These are phyloP conservation scores for Crithidia thermophila DNA, from an alignment of 208 protist genomes.

Conservation along the genomic window DNA sequence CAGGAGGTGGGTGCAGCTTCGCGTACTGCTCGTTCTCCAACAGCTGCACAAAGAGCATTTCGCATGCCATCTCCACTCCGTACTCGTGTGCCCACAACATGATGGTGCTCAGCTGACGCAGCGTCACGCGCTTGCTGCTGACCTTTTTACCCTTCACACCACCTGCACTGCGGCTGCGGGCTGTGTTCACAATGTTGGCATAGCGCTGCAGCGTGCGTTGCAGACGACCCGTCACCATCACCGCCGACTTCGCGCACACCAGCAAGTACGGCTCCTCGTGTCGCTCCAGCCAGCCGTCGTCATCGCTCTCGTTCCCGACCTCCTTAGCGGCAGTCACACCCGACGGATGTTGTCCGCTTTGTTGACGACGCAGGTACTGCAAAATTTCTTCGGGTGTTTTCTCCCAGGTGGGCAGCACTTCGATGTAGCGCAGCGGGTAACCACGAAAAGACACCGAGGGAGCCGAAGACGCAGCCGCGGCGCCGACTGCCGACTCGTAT, in stretches of 20 bases:
- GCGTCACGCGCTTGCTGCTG: too few species aligned
- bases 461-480: not conserved
- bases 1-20: constrained; percentile 20
- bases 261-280: constrained; percentile 33
- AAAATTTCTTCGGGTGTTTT: constrained; percentile 26
- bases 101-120: constrained; percentile 37
- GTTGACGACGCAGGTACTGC: constrained; percentile 7
- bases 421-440: constrained; percentile 29
- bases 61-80: constrained; percentile 30
- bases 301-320: not conserved
- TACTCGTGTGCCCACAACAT: constrained; percentile 74
- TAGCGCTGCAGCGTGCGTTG: constrained; percentile 23
- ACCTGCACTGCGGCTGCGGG: not conserved
- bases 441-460: constrained; percentile 10
- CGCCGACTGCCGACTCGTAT: not conserved
- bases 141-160: too few species aligned
- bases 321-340: too few species aligned
- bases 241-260: constrained; percentile 19
- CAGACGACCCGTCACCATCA: constrained; percentile 39
- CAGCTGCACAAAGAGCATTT: constrained; percentile 60
- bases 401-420: constrained; percentile 32
- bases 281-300: constrained; percentile 12
- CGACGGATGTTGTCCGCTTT: too few species aligned
- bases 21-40: constrained; percentile 18
- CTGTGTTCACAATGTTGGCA: constrained; percentile 11